These are phyloP conservation scores for Pyrenochaeta sp. DNA, from an alignment of 2,329 filamentous ascomycete genomes.

Conservation along the genomic window DNA sequence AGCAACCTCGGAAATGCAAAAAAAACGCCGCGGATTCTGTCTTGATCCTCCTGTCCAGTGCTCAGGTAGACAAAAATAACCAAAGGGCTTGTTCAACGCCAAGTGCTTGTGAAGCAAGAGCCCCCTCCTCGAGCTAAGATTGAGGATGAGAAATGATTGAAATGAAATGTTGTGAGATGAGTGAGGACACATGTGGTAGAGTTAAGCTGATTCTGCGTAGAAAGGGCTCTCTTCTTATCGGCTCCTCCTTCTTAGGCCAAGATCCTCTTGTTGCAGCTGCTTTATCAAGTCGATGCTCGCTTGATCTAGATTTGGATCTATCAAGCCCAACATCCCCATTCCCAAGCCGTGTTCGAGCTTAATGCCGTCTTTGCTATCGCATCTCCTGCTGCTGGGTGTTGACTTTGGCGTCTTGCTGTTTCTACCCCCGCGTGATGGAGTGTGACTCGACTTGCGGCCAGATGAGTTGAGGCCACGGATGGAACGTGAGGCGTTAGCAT, in stretches of 20 bases:
- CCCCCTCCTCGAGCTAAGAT: neutral
- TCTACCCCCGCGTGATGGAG: constrained; percentile 23
- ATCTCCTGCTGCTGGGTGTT: constrained; percentile 22
- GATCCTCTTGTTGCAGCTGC: constrained; percentile 43
- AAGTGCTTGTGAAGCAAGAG: neutral
- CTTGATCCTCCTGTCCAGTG: neutral
- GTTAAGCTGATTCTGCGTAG: neutral
- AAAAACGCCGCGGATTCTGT: neutral
- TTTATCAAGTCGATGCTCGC: constrained; percentile 36
- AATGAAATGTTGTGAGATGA: neutral
- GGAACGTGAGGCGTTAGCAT: constrained; percentile 9
- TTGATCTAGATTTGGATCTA: constrained; percentile 35
- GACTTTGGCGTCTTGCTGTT: constrained; percentile 43
- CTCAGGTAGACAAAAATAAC: neutral
- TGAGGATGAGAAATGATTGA: neutral
- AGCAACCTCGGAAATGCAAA: constrained; percentile 5
- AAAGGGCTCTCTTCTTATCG: constrained; percentile 15
- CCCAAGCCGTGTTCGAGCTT: constrained; percentile 33
- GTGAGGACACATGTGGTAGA: neutral
- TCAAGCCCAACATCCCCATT: constrained; percentile 29
- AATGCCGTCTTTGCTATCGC: constrained; percentile 36
- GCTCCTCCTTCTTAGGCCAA: constrained; percentile 39
- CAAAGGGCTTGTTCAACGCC: neutral
- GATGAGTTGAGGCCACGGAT: constrained; percentile 17
- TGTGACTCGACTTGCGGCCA: constrained; percentile 31